phyloP scores from a whole-genome alignment of 2,329 filamentous ascomycete genomes.

The Zymoseptoria pseudotritici region DNA sequence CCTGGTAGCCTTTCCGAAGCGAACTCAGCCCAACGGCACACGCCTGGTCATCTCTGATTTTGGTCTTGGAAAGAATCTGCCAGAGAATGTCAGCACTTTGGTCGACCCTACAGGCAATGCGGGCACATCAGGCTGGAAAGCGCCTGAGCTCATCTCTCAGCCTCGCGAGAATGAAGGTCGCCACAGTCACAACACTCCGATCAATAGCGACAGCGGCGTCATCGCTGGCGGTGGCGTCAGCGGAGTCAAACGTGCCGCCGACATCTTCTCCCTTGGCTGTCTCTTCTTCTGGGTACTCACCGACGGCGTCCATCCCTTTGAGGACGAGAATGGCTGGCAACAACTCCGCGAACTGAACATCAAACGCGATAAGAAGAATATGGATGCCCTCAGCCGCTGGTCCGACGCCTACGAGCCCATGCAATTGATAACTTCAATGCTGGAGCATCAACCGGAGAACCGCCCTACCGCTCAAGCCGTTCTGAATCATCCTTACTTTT shows the following conservation, averaged over 20 bases:
- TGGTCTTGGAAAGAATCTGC: constrained; percentile 92
- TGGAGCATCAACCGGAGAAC: constrained; percentile 55
- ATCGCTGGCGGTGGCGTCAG: constrained; percentile 42
- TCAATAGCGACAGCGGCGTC: constrained; percentile 50
- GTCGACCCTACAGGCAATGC: constrained; percentile 90
- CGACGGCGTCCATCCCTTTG: constrained; percentile 84
- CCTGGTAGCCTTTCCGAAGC: constrained; percentile 63
- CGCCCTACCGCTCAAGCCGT: constrained; percentile 70
- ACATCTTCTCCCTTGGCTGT: constrained; percentile 93
- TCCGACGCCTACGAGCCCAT: constrained; percentile 81
- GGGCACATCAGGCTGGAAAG: constrained; percentile 92
- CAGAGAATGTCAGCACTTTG: constrained; percentile 89
- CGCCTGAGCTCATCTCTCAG: constrained; percentile 76
- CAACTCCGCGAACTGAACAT: constrained; percentile 82
- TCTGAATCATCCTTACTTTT: constrained; percentile 94
- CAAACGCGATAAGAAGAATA: constrained; percentile 71
- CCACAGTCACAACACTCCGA: constrained; percentile 37
- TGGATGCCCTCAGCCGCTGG: constrained; percentile 47
- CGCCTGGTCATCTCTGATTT: constrained; percentile 97
- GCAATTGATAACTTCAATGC: constrained; percentile 79
- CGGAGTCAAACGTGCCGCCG: constrained; percentile 88
- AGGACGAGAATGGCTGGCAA: constrained; percentile 90
- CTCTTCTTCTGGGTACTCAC: constrained; percentile 99
- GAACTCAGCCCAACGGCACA: constrained; percentile 57
- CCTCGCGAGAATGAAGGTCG: constrained; percentile 39